Evolutionary conservation across 768 basidiomycete genomes (phyloP), one percentile per base, ranked within the genome.

Genomic region (Boletus subparvulus): DNA sequence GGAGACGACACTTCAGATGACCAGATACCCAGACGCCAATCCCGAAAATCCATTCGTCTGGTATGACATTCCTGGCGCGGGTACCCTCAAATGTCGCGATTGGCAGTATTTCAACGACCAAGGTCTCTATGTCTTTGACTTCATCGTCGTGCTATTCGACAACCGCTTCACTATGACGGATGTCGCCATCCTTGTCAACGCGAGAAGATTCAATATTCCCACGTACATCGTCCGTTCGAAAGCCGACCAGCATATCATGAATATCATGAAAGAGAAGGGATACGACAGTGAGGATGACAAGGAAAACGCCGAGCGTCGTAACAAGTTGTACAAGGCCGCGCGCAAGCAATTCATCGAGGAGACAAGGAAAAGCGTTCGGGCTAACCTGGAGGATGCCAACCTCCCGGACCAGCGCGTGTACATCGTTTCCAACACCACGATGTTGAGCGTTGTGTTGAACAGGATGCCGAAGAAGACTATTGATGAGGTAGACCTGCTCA

Each of bases 51-150:
- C 61, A 0, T 62, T 69, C 54, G 65, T 68, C 41, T 75, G 73
- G 74, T 75, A 68, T 12, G 74, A 75, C 39, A 41, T 73, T n/a
- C 74, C 73, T 0, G 74, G 73, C 14, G 72, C 74, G 11, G 71
- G 72, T 12, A 75, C 74, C 3, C 11, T 69, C 19, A 63, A 54
- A n/a, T 65, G 69, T 24, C 62, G 63, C 9, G 71, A 69, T 45
- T 74, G 72, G 72, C 63, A 71, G 21, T 75, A 75, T 50, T 75
- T 75, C 62, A 73, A 74, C 21, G 46, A 61, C 4, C 69, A 74
- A 39, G 73, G 73, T 1, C 70, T 75, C 14, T 75, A 70, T 24
- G 64, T 72, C 44, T 74, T 75, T 33, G 74, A 75, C 49, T 68
- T 62, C n/a, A 66, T 74, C 49, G 33, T 74, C 36, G 62, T 75